phyloP scores from a whole-genome alignment of 2,329 filamentous ascomycete species.

The Paraconiothyrium sp. region DNA sequence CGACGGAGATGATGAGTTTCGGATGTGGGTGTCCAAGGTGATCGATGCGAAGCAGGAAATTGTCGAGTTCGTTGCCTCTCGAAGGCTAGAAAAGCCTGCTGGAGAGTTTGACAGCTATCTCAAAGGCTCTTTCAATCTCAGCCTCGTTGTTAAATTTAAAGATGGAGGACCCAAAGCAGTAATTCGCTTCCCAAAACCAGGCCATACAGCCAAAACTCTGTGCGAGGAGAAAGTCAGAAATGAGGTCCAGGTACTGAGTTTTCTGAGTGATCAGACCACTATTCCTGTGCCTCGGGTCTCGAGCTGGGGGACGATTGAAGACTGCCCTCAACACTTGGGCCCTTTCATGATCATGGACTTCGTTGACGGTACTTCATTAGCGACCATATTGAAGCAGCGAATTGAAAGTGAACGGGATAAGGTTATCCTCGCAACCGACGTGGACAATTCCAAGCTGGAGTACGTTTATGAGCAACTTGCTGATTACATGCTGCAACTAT shows the following conservation, averaged over 20 bases:
- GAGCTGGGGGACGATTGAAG: conserved; percentile 30
- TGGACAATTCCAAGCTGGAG: conserved; percentile 28
- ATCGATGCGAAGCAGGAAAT: conserved; percentile 35
- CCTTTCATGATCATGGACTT: conserved; percentile 40
- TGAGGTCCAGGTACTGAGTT: conserved; percentile 29
- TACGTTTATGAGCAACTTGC: conserved; percentile 32
- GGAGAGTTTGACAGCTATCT: conserved; percentile 30
- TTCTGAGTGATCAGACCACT: conserved; percentile 26
- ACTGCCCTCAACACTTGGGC: conserved; percentile 33
- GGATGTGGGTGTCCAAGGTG: conserved; percentile 28
- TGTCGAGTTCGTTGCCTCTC: conserved; percentile 29
- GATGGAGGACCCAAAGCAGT: conserved; percentile 28
- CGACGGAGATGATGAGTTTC: conserved; percentile 29
- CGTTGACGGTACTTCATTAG: conserved; percentile 28
- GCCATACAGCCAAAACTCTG: conserved; percentile 25
- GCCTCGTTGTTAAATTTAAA: conserved; percentile 28
- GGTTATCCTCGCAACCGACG: conserved; percentile 22
- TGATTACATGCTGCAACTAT: conserved; percentile 27
- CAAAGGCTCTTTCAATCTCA: conserved; percentile 35
- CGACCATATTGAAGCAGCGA: conserved; percentile 29
- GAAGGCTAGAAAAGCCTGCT: conserved; percentile 14
- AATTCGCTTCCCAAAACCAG: conserved; percentile 33
- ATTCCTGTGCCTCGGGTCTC: conserved; percentile 28
- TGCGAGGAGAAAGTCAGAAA: conserved; percentile 31
- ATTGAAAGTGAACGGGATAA: conserved; percentile 28